Conservation (phyloP, 164 flowering plant species). For the Umbilicus rupestris region DNA sequence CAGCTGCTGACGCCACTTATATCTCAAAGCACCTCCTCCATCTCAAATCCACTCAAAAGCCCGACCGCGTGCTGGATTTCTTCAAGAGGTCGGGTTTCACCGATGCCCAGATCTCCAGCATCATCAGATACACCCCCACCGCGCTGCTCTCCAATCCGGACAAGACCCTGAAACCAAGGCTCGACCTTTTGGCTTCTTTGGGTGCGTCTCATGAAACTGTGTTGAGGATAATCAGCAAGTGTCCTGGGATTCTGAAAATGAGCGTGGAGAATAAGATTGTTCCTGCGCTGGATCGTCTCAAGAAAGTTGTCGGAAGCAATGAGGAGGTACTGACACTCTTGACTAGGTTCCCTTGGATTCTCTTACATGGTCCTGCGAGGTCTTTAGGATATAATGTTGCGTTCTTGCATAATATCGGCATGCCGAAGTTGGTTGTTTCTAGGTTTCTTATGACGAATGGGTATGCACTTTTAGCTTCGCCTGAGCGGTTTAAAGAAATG, state of each 20-base stretch:
- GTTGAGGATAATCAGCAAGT: not conserved
- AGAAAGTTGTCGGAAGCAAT: not conserved
- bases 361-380: not conserved
- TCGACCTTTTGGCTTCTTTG: conserved; percentile 3
- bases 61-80: not conserved
- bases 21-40: not conserved
- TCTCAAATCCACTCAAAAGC: conserved; percentile 8
- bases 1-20: not conserved
- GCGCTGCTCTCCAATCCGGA: conserved; percentile 1
- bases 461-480: not conserved
- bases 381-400: not conserved
- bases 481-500: conserved; percentile 6
- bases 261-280: not conserved
- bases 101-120: not conserved
- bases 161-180: conserved; percentile 5
- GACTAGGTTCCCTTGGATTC: not conserved
- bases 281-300: conserved; percentile 3
- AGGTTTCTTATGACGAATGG: not conserved
- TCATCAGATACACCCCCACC: not conserved
- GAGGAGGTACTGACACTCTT: not conserved
- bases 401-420: not conserved
- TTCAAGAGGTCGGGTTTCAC: conserved; percentile 1
- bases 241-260: not conserved
- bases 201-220: not conserved
- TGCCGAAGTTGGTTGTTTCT: not conserved